phyloP scores from a whole-genome alignment of 306 rosid genomes.

The Prunus salicina region DNA sequence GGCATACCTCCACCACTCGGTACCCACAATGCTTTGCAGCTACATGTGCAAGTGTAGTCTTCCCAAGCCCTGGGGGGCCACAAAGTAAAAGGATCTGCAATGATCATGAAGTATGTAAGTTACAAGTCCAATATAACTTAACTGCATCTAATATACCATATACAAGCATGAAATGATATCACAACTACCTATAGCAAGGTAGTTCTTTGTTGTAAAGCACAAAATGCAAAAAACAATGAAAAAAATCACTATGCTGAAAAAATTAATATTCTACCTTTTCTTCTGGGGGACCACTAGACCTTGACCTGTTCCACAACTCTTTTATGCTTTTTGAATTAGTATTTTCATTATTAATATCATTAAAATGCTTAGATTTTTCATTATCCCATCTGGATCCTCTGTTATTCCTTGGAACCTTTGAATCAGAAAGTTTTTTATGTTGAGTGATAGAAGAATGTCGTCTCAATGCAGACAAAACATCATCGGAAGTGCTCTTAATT shows the following conservation, averaged over 20 bases:
- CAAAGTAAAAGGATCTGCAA: conserved; percentile 85
- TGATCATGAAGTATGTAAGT: conserved; percentile 11
- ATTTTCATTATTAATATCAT: conserved; percentile 33
- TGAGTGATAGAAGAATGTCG: conserved; percentile 75
- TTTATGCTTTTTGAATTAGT: conserved; percentile 37
- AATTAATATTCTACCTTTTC: conserved; percentile 57
- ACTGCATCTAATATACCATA: background rate
- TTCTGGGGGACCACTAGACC: conserved; percentile 64
- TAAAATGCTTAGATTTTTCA: conserved; percentile 37
- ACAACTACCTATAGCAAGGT: background rate
- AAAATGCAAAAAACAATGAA: background rate
- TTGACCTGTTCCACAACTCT: conserved; percentile 47
- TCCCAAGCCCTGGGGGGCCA: conserved; percentile 95
- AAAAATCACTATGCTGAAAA: background rate
- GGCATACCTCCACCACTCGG: conserved; percentile 80
- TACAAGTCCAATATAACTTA: background rate
- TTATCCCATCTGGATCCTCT: conserved; percentile 49
- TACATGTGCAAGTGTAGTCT: conserved; percentile 93
- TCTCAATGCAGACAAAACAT: conserved; percentile 81
- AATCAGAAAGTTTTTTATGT: conserved; percentile 47
- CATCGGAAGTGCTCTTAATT: conserved; percentile 78
- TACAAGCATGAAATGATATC: background rate
- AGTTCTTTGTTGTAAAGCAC: background rate
- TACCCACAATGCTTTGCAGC: conserved; percentile 97
- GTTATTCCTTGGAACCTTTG: conserved; percentile 50